Conservation (phyloP, 495 filamentous ascomycete genomes). For the Sporormia fimetaria region DNA sequence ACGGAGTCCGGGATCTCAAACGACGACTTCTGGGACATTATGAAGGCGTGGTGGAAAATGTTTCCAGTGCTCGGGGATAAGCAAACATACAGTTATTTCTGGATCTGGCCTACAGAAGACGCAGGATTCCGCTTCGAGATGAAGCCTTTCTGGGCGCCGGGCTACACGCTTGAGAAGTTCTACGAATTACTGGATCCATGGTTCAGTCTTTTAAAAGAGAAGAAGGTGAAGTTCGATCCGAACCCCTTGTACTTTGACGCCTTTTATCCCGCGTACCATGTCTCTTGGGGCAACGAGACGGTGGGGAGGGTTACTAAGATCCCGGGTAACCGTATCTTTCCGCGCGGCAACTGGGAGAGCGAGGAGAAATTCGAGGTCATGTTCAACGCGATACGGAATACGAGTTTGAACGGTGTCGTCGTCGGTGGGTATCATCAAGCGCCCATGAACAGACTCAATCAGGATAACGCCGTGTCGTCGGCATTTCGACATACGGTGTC, state of each 20-base stretch:
- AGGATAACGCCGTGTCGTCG: slow-evolving; percentile 8
- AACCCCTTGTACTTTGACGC: slow-evolving; percentile 18
- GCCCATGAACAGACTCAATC: background rate
- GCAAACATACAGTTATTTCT: slow-evolving; percentile 7
- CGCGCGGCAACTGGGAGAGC: slow-evolving; percentile 16
- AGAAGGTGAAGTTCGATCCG: slow-evolving; percentile 12
- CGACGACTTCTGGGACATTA: background rate
- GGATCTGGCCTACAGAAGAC: background rate
- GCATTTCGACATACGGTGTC: slow-evolving; percentile 7
- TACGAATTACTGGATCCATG: slow-evolving; percentile 14
- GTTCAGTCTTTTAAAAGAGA: slow-evolving; percentile 11
- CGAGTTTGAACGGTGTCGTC: background rate
- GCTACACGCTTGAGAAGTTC: slow-evolving; percentile 12
- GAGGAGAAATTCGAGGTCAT: slow-evolving; percentile 16
- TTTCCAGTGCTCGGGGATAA: background rate
- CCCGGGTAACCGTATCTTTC: slow-evolving; percentile 17
- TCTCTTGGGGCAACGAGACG: slow-evolving; percentile 7
- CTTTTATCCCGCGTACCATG: slow-evolving; percentile 18
- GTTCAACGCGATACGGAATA: background rate
- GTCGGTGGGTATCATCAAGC: background rate
- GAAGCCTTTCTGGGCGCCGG: slow-evolving; percentile 19
- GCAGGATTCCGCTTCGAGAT: slow-evolving; percentile 21
- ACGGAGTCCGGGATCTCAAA: background rate
- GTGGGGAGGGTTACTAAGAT: slow-evolving; percentile 16
- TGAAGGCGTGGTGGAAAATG: slow-evolving; percentile 1